A percentile compares a stretch with the other conserved stretches of the same genome.
Conservation (phyloP, 495 filamentous ascomycete species). For the Podospora comata region DNA sequence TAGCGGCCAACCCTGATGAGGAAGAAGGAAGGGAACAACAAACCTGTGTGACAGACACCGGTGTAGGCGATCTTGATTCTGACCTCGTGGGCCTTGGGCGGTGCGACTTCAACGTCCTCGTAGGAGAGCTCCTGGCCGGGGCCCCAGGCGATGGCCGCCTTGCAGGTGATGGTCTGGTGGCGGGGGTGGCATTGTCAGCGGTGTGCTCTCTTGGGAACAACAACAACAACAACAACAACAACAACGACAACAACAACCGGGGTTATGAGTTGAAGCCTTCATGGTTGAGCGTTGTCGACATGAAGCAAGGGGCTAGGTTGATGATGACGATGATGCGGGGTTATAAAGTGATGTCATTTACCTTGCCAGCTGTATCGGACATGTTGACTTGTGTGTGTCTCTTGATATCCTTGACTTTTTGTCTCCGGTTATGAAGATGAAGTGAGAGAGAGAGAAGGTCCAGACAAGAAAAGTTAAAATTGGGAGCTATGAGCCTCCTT, state of each 20-base stretch:
- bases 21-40: conserved; percentile 16
- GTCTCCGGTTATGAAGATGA: background rate
- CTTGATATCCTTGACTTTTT: background rate
- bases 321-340: conserved; percentile 11
- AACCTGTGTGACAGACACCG: conserved; percentile 97
- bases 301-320: background rate
- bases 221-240: background rate
- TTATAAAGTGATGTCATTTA: conserved; percentile 18
- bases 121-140: conserved; percentile 82
- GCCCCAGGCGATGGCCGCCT: conserved; percentile 97
- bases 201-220: background rate
- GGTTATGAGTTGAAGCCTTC: background rate
- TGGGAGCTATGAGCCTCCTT: conserved; percentile 1
- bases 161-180: conserved; percentile 52
- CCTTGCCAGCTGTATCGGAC: conserved; percentile 51
- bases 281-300: background rate
- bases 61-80: conserved; percentile 96
- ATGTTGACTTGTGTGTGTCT: conserved; percentile 29
- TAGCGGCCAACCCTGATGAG: background rate
- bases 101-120: conserved; percentile 87
- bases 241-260: background rate
- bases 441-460: conserved; percentile 1
- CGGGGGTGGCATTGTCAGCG: background rate
- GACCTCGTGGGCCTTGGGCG: conserved; percentile 92
- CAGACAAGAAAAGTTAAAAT: background rate